Evolutionary conservation across 495 filamentous ascomycete genomes (phyloP).

Genomic region (Penicillium alfredii): DNA sequence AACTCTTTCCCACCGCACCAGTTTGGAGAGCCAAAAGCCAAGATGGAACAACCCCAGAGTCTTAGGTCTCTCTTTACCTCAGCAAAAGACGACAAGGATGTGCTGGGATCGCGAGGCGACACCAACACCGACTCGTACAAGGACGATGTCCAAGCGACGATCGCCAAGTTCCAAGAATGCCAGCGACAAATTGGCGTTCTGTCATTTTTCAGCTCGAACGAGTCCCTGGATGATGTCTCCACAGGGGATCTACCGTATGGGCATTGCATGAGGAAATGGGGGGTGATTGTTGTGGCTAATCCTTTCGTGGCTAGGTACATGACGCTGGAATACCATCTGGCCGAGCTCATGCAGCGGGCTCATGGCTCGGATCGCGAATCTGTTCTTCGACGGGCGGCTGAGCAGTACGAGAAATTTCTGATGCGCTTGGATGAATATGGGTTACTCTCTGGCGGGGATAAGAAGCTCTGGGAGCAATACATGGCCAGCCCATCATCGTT

Average conservation of each 20-base stretch:
- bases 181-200: conserved; percentile 59
- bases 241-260: conserved; percentile 74
- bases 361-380: conserved; percentile 53
- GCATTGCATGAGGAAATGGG: conserved; percentile 26
- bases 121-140: conserved; percentile 57
- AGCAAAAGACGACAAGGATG: conserved; percentile 50
- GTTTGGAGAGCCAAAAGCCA: too few relatives aligned
- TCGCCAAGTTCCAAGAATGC: conserved; percentile 67
- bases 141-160: conserved; percentile 57
- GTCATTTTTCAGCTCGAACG: conserved; percentile 85
- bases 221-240: conserved; percentile 79
- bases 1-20: background rate
- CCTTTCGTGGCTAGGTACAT: conserved; percentile 50
- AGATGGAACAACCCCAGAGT: conserved; percentile 55
- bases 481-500: conserved; percentile 60
- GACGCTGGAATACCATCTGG: conserved; percentile 59
- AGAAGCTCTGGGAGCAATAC: conserved; percentile 66
- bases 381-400: conserved; percentile 55
- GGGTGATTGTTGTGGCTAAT: conserved; percentile 19
- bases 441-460: conserved; percentile 60
- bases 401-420: conserved; percentile 71
- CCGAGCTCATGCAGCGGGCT: conserved; percentile 57
- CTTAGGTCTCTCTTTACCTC: conserved; percentile 52
- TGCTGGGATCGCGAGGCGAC: conserved; percentile 43
- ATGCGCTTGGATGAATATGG: conserved; percentile 70